A percentile compares a stretch with the other conserved stretches of the same genome.
Evolutionary conservation across 495 filamentous ascomycete species (phyloP).

Genomic region (Aspergillus biplanus): DNA sequence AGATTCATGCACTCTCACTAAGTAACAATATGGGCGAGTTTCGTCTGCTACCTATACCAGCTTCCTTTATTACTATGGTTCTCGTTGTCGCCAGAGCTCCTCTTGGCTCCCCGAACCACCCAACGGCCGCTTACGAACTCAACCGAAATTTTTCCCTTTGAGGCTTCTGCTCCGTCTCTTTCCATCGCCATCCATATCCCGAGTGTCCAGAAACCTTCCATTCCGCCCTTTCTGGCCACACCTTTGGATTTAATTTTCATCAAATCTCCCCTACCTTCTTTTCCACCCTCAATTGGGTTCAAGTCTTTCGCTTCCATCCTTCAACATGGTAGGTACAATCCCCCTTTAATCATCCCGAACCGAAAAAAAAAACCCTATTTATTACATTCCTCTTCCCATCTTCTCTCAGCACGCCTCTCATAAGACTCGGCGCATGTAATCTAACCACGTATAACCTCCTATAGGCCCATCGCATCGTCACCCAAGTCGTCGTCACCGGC

Average conservation of each 20-base stretch:
- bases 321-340: slow-evolving; percentile 23
- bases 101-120: neutral
- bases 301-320: slow-evolving; percentile 3
- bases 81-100: neutral
- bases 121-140: slow-evolving; percentile 12
- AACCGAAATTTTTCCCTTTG: slow-evolving; percentile 46
- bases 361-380: neutral
- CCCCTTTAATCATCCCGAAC: neutral
- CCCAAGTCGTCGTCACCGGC: slow-evolving; percentile 89
- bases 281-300: neutral
- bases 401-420: neutral
- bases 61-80: neutral
- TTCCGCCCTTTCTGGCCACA: slow-evolving; percentile 1
- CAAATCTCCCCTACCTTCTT: neutral
- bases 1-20: no score
- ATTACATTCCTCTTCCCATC: neutral
- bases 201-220: slow-evolving; percentile 4
- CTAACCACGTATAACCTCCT: slow-evolving; percentile 1
- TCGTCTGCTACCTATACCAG: neutral
- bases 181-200: slow-evolving; percentile 30
- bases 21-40: no score
- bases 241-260: neutral
- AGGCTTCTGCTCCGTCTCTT: slow-evolving; percentile 28
- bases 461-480: slow-evolving; percentile 93
- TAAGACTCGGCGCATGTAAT: neutral